Base-by-base conservation (phyloP, 345 rosid genomes). In the Passiflora organensis region DNA sequence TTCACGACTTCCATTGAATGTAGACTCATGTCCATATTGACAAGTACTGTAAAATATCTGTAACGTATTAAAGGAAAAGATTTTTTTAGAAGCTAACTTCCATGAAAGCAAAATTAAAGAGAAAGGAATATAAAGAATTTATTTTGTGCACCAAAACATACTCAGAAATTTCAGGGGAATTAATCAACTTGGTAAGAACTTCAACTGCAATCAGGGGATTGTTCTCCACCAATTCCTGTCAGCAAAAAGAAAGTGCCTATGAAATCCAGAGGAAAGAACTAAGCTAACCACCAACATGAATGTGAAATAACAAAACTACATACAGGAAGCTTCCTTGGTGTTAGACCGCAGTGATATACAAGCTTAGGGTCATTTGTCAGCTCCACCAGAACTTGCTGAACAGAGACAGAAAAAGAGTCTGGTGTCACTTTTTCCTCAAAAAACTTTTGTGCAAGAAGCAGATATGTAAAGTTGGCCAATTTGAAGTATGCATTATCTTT, bases 1-100 rank as follows among this genome's bases (percentile, higher is more conserved):
- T 93, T 93, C 68, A 93, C 97, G 61, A 93, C 99, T 79, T 93
- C 99, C 99, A 89, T 86, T 11, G 97, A 93, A 71, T 84, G 95
- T 41, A 89, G 82, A 72, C 99, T 93, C 95, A 86, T 89, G 25
- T 93, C 99, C 99, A 93, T 93, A 71, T 69, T 76, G 71, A 83
- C 97, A 52, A 93, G 95, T 59, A 83, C 95, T 21, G 86, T 76
- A 51, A 82, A 89, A 68, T 93, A 89, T 55, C 99, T 93, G 81
- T 44, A n/a, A n/a, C n/a, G n/a, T n/a, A n/a, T n/a, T n/a, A n/a
- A n/a, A n/a, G n/a, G n/a, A n/a, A n/a, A n/a, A n/a, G n/a, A n/a
- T n/a, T n/a, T n/a, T n/a, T n/a, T n/a, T n/a, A n/a, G n/a, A n/a
- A n/a, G n/a, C n/a, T n/a, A n/a, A n/a, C n/a, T n/a, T n/a, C n/a